Percentiles rank a stretch among this genome's conserved stretches.
Evolutionary conservation across 805 yeast genomes (phyloP).

Genomic region (Blastobotrys terrestris): DNA sequence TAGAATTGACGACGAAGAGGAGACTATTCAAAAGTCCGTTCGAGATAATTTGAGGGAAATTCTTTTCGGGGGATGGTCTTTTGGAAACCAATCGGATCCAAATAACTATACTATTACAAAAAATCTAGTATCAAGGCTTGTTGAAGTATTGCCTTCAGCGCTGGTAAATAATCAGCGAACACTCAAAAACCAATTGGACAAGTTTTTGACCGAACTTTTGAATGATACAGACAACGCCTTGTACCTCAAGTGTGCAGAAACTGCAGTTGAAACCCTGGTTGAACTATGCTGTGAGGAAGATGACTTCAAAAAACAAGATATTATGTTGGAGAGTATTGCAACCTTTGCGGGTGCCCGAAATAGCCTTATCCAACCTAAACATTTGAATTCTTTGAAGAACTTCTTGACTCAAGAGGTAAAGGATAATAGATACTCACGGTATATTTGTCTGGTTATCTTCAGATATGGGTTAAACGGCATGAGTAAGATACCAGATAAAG

Average conservation of each 20-base stretch:
- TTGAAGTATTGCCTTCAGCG: background rate
- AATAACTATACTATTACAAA: background rate
- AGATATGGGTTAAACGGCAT: constrained; percentile 42
- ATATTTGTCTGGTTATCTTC: constrained; percentile 50
- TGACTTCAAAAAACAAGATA: constrained; percentile 12
- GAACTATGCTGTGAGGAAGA: background rate
- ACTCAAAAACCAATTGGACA: background rate
- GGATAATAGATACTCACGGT: constrained; percentile 36
- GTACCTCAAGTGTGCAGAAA: background rate
- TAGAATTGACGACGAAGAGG: constrained; percentile 3
- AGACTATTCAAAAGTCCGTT: constrained; percentile 5
- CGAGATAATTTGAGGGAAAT: constrained; percentile 1
- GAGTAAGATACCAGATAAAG: constrained; percentile 43
- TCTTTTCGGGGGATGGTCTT: constrained; percentile 5
- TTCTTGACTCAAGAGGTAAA: constrained; percentile 37
- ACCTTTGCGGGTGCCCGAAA: constrained; percentile 49
- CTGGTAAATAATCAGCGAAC: background rate
- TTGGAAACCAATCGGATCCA: background rate
- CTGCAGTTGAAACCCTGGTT: constrained; percentile 1
- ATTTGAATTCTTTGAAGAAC: constrained; percentile 59
- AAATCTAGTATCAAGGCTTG: background rate
- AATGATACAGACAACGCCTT: background rate
- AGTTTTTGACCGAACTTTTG: background rate
- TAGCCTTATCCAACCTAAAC: constrained; percentile 56
- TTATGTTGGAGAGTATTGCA: constrained; percentile 45